Evolutionary conservation across 1,284 basidiomycete genomes (phyloP), one percentile per base, ranked within the genome.

Genomic region (Irpex lacteus): DNA sequence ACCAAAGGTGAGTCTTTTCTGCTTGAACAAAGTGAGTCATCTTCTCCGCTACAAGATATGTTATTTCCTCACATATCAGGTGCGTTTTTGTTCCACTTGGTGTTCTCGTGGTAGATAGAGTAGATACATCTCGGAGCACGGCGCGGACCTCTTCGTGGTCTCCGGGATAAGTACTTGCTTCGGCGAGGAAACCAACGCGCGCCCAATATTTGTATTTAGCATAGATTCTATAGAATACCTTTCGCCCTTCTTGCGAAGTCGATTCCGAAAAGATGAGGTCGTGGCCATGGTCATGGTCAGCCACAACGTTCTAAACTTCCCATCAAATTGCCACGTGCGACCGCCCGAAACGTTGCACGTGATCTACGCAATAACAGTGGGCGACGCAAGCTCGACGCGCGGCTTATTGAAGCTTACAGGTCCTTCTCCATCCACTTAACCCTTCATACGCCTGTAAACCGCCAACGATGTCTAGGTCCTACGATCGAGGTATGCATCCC

Each of bases 381-480:
- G 69, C 67, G 70, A 71, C 71, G 71, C 70, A 73, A 74, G 70
- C 71, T 73, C 77, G 80, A 86, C 87, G 86, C 87, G 87, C 83
- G 86, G 87, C 76, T 76, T 61, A 60, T 47, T 55, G 50, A 53
- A 53, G 59, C 59, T 61, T 34, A 49, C 53, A 60, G 59, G 64
- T 9, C 50, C 50, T 53, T 3, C 62, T 55, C 58, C 56, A 50
- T 52, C 49, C 57, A 40, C 32, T 53, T 63, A 40, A 47, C 21
- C 49, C 49, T 19, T 38, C 63, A 7, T 47, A 44, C 38, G 40
- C 36, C 53, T 32, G 18, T 26, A 62, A 63, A 63, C 50, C 53
- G 55, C 64, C 53, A 54, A 67, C 40, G 68, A 90, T 90, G 88
- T 90, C 89, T 66, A 87, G 89, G 78, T 90, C 89, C 59, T 91